These are phyloP conservation scores for Pilasporangium apinafurcum DNA, from an alignment of 352 stramenopile genomes.

Conservation along the genomic window DNA sequence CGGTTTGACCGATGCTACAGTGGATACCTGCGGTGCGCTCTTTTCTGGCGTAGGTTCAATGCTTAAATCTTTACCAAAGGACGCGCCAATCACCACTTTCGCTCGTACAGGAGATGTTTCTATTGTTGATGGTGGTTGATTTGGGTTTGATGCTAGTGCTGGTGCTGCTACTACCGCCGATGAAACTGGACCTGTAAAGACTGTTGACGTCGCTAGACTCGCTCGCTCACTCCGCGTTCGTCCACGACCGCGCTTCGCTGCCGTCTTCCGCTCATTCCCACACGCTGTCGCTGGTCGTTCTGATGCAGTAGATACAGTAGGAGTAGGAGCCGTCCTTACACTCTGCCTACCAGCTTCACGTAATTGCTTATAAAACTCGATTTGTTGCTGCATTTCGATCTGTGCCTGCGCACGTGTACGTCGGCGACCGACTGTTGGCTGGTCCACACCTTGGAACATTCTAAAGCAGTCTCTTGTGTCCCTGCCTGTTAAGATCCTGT, in stretches of 20 bases:
- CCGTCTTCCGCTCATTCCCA: background rate
- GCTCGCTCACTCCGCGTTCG: too few relatives aligned
- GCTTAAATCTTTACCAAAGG: constrained; percentile 12
- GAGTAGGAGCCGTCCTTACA: background rate
- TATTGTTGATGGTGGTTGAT: background rate
- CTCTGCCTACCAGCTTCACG: constrained; percentile 7
- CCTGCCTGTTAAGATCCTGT: too few relatives aligned
- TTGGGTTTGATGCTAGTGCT: too few relatives aligned
- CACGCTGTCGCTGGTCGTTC: constrained; percentile 1
- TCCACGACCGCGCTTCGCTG: background rate
- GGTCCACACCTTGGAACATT: too few relatives aligned
- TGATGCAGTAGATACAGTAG: background rate
- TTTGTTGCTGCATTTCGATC: constrained; percentile 15
- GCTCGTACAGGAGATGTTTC: background rate
- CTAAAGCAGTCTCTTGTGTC: too few relatives aligned
- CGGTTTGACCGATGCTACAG: background rate
- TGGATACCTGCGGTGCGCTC: constrained; percentile 1
- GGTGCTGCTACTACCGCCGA: background rate
- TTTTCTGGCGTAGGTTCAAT: constrained; percentile 25
- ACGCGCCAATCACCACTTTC: constrained; percentile 16
- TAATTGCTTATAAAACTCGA: constrained; percentile 21
- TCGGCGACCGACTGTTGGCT: constrained; percentile 5
- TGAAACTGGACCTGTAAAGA: background rate
- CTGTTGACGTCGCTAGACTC: background rate
- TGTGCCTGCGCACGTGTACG: constrained; percentile 25